Base-by-base conservation (phyloP, 2,329 filamentous ascomycete species). In the Dryadomyces quercus-mongolicae region DNA sequence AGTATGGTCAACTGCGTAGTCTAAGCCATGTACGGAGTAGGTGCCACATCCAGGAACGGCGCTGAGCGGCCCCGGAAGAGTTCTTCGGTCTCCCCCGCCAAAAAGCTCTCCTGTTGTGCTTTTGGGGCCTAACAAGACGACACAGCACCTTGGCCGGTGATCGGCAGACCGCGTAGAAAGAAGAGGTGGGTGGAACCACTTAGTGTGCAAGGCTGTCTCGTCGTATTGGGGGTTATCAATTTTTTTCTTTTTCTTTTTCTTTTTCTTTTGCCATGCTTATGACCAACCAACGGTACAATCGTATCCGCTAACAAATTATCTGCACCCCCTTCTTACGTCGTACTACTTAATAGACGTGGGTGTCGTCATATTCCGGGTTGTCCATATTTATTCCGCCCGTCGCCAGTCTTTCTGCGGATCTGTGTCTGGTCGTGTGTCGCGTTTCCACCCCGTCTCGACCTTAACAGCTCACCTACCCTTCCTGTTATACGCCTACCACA, bases 81-180 rank as follows among this genome's bases (percentile, higher is more conserved):
- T 31, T 31, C 25, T 5, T 4, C 25, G 8, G 25, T 31, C 25
- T 31, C 25, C 25, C 25, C 25, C 25, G 8, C 25, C 25, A 8
- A 31, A 8, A 8, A 31, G 8, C 25, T 31, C 4, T 31, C 25
- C 25, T 31, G 8, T 31, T 31, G 25, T 31, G 8, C 25, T 8
- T 31, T 31, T 4, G 25, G n/a, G n/a, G n/a, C n/a, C n/a, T n/a
- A n/a, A n/a, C n/a, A n/a, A n/a, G n/a, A n/a, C n/a, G n/a, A n/a
- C n/a, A 5, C 10, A 16, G 36, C 8, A 40, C 10, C 10, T 16
- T 13, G 10, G 10, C 10, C 53, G 49, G 53, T 21, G 53, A 55
- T 55, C 53, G 48, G 48, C 53, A 51, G 38, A 42, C 18, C 31
- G 53, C 53, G 49, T 49, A 55, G 36, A 21, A 15, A 34, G 16